Conservation (phyloP, 2,329 filamentous ascomycete genomes). For the Dothiorella sarmentorum region DNA sequence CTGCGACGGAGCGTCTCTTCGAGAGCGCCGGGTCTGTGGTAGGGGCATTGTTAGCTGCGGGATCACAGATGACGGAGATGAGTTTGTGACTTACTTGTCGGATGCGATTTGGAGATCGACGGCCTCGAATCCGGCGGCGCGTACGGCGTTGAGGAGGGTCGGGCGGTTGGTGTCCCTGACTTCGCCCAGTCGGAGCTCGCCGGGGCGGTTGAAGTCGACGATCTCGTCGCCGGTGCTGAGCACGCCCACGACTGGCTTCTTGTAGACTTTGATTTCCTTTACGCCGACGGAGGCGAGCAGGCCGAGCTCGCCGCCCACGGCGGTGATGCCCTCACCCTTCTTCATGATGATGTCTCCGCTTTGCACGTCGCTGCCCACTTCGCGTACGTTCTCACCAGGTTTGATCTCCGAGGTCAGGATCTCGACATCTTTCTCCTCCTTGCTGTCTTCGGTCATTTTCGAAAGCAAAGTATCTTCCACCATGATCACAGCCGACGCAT, state of each 20-base stretch:
- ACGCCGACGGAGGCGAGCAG: constrained; percentile 82
- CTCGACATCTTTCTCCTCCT: constrained; percentile 83
- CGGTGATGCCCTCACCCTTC: constrained; percentile 78
- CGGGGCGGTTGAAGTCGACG: constrained; percentile 65
- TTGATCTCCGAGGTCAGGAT: constrained; percentile 75
- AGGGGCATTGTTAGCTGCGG: constrained; percentile 1
- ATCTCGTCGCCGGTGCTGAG: constrained; percentile 95
- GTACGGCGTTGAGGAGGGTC: constrained; percentile 74
- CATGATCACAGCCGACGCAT: constrained; percentile 91
- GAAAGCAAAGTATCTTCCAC: constrained; percentile 87
- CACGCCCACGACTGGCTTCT: constrained; percentile 75
- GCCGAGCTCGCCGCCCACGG: constrained; percentile 86
- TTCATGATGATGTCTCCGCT: constrained; percentile 66
- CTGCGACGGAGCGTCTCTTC: constrained; percentile 75
- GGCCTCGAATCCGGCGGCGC: constrained; percentile 70
- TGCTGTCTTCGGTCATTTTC: constrained; percentile 71
- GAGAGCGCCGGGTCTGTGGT: constrained; percentile 59
- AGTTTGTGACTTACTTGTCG: constrained; percentile 58
- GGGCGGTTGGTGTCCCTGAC: constrained; percentile 93
- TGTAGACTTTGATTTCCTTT: constrained; percentile 66
- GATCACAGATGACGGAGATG: not conserved
- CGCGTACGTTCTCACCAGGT: constrained; percentile 81
- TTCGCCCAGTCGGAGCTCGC: constrained; percentile 68
- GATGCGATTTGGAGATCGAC: constrained; percentile 83
- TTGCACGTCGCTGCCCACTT: constrained; percentile 83